These are phyloP conservation scores for Russula virescens DNA, from an alignment of 768 basidiomycete genomes.

Conservation along the genomic window DNA sequence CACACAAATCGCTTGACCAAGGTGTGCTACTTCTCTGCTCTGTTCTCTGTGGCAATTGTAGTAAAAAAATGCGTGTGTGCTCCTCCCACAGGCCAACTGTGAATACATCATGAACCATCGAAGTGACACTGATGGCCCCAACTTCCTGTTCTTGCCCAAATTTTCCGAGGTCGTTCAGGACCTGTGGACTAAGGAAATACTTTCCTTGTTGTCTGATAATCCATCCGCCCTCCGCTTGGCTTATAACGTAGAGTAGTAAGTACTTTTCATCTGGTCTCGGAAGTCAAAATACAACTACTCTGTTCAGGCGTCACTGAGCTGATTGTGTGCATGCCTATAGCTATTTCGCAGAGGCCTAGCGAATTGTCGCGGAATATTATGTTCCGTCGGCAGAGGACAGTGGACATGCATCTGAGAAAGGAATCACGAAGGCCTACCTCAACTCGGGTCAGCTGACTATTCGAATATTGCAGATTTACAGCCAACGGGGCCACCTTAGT, in stretches of 20 bases:
- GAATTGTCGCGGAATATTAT: constrained; percentile 75
- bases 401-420: constrained; percentile 70
- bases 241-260: constrained; percentile 14
- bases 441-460: constrained; percentile 32
- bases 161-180: not conserved
- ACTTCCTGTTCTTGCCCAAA: constrained; percentile 26
- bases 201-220: constrained; percentile 13
- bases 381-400: constrained; percentile 81
- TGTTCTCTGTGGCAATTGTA: not conserved
- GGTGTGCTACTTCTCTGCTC: not conserved
- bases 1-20: not conserved
- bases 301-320: no score
- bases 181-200: constrained; percentile 36
- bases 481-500: constrained; percentile 45
- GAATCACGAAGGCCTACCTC: constrained; percentile 78
- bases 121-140: constrained; percentile 9
- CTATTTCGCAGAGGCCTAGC: constrained; percentile 77
- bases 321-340: constrained; percentile 33
- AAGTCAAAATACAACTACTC: no score
- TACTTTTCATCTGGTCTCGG: not conserved
- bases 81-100: not conserved
- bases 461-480: constrained; percentile 68
- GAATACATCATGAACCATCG: not conserved
- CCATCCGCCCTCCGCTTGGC: not conserved
- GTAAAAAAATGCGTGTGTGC: not conserved